Evolutionary conservation across 305 asterid genomes (phyloP).

Genomic region (Caryopteris hybrid): DNA sequence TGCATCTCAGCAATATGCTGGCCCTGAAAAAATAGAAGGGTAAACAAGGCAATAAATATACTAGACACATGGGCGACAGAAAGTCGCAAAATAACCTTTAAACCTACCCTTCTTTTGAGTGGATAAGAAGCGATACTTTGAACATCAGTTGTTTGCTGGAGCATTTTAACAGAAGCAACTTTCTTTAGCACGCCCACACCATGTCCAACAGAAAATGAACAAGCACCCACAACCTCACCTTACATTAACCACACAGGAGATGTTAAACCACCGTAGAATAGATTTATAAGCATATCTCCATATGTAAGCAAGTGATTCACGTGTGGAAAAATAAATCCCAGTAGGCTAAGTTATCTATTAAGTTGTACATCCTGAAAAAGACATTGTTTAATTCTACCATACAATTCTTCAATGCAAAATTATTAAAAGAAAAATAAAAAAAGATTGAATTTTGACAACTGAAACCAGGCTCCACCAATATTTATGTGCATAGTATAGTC

Average conservation of each 20-base stretch:
- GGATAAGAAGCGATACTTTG: slow-evolving; percentile 56
- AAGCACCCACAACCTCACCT: slow-evolving; percentile 98
- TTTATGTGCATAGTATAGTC: slow-evolving; percentile 2
- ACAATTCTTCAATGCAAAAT: not conserved
- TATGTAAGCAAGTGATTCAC: not conserved
- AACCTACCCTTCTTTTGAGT: slow-evolving; percentile 64
- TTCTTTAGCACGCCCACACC: slow-evolving; percentile 62
- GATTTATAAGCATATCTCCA: slow-evolving; percentile 5
- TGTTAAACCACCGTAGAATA: slow-evolving; percentile 18
- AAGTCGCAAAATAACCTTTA: slow-evolving; percentile 11
- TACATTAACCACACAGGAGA: slow-evolving; percentile 30
- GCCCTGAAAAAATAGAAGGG: slow-evolving; percentile 54
- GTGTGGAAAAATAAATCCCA: slow-evolving; percentile 6
- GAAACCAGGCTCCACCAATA: slow-evolving; percentile 1
- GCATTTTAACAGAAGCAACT: slow-evolving; percentile 84
- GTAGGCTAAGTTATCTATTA: slow-evolving; percentile 2
- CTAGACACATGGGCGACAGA: slow-evolving; percentile 13
- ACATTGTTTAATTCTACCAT: not conserved
- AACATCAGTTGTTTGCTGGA: slow-evolving; percentile 67
- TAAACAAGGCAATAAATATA: slow-evolving; percentile 16
- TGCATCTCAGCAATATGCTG: slow-evolving; percentile 42
- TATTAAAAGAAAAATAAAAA: not conserved
- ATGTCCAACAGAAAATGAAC: slow-evolving; percentile 80
- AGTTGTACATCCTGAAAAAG: not conserved
- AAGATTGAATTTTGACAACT: not conserved